Base-by-base conservation (phyloP, 805 yeast species). In the Torulaspora maleeae region DNA sequence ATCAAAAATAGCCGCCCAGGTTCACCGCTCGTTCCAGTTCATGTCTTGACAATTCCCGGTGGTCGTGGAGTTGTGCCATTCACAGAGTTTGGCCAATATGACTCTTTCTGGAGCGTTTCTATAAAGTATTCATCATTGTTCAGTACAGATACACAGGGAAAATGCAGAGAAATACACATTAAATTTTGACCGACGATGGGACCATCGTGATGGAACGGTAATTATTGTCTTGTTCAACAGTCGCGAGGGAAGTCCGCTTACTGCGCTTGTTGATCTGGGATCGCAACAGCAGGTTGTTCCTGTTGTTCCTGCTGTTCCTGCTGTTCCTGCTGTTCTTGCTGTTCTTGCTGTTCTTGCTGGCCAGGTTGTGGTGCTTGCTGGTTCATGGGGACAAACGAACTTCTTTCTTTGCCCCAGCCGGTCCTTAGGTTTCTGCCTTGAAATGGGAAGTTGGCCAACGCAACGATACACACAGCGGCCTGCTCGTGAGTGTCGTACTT, bases 381-480 rank as follows among this genome's bases (percentile, higher is more conserved):
- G 25, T 45, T 48, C 47, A 56, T 58, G 48, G 64, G 68, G 43
- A 63, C 56, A 43, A 63, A 65, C 20, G 67, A 62, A 17, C 63
- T 61, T 50, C 69, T 70, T 49, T 73, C 84, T 63, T 81, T 85
- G 43, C 95, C 96, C 96, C 96, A 89, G 27, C 95, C 90, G 55
- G 88, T 80, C 61, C 82, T 83, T 61, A 87, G 67, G 17, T 84
- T 82, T 60, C 95, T 75, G 17, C 95, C 95, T 59, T 83, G 82
- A 54, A 87, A 67, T 41, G 74, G 74, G 55, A 80, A 76, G 50
- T 66, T 64, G 0, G 95, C 93, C 52, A 89, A 71, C 58, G 85
- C 91, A 27, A 83, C 83, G 58, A 88, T 87, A 38, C 95, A 95
- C 58, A 86, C 71, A 2, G 95, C 95, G 4, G 96, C 96, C 49